A percentile compares a stretch with the other conserved stretches of the same genome.
Conservation (phyloP, 1,284 basidiomycete species). For the Tilletia caries region DNA sequence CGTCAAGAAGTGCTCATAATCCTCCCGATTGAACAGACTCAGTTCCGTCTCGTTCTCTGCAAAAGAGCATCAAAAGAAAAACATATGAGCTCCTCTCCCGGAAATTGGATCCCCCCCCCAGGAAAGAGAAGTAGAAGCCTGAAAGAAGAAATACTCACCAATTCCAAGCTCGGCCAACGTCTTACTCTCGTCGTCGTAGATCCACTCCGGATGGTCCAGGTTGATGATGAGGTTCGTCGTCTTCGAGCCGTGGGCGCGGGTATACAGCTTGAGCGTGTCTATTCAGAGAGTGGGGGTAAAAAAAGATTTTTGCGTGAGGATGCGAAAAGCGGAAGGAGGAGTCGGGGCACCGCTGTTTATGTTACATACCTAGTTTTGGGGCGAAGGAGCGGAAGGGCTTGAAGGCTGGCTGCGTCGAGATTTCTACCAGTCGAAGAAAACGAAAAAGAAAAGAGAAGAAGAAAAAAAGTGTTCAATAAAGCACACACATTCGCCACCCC, state of each 20-base stretch:
- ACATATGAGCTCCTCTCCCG: no score
- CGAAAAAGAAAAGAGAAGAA: not conserved
- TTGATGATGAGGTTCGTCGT: constrained; percentile 54
- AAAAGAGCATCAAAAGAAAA: not conserved
- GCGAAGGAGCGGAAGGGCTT: constrained; percentile 39
- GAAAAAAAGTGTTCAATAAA: constrained; percentile 7
- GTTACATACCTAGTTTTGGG: constrained; percentile 27
- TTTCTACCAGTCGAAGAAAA: constrained; percentile 21
- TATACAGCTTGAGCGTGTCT: constrained; percentile 83
- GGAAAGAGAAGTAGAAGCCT: no score
- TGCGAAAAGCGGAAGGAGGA: not conserved
- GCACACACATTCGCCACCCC: no score
- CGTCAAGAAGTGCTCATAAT: constrained; percentile 42
- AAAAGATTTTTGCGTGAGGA: no score
- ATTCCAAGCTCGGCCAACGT: constrained; percentile 37
- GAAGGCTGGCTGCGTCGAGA: constrained; percentile 31
- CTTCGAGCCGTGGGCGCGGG: constrained; percentile 89
- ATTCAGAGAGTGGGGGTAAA: not conserved
- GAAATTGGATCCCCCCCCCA: no score
- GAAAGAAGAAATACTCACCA: no score
- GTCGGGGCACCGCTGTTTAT: not conserved
- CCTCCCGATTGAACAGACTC: constrained; percentile 43
- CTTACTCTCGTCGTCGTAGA: constrained; percentile 29
- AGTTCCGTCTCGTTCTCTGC: constrained; percentile 50
- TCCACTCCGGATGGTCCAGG: constrained; percentile 48